Evolutionary conservation across 164 flowering plant species (phyloP).

Genomic region (Cinnamomum chago): DNA sequence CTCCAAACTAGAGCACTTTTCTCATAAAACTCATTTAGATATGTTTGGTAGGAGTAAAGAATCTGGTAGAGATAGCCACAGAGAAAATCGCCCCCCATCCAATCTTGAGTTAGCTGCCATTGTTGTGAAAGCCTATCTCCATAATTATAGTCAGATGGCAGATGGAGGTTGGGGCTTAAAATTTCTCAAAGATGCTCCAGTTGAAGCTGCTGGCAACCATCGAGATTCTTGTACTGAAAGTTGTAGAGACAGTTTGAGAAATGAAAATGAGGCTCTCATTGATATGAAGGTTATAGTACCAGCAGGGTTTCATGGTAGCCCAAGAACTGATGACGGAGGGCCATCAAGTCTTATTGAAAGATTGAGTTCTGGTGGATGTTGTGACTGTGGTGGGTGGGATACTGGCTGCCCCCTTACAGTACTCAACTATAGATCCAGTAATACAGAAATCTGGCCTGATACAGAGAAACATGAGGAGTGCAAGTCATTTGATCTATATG

Average conservation of each 20-base stretch:
- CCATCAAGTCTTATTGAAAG: conserved; percentile 70
- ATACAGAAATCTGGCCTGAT: conserved; percentile 15
- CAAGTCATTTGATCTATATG: conserved; percentile 50
- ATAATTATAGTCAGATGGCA: conserved; percentile 20
- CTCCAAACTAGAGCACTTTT: conserved; percentile 21
- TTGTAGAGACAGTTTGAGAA: conserved; percentile 13
- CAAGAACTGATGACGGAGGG: conserved; percentile 52
- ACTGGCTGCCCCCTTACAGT: conserved; percentile 78
- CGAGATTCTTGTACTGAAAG: conserved; percentile 18
- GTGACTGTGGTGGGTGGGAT: conserved; percentile 99
- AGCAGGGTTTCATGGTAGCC: conserved; percentile 81
- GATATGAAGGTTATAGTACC: conserved; percentile 67
- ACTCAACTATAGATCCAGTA: conserved; percentile 28
- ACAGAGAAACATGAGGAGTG: conserved; percentile 32
- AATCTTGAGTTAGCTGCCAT: conserved; percentile 81
- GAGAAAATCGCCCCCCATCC: conserved; percentile 31
- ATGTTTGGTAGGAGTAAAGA: conserved; percentile 14
- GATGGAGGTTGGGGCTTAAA: conserved; percentile 92
- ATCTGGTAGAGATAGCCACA: conserved; percentile 7
- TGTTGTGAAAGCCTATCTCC: conserved; percentile 45
- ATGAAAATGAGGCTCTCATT: conserved; percentile 38
- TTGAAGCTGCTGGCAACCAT: conserved; percentile 14
- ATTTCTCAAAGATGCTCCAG: conserved; percentile 50
- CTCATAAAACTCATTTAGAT: conserved; percentile 27
- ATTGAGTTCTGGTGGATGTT: conserved; percentile 79